Evolutionary conservation across 2,329 filamentous ascomycete genomes (phyloP), one percentile per base, ranked within the genome.

Genomic region (Parastagonospora avenae): DNA sequence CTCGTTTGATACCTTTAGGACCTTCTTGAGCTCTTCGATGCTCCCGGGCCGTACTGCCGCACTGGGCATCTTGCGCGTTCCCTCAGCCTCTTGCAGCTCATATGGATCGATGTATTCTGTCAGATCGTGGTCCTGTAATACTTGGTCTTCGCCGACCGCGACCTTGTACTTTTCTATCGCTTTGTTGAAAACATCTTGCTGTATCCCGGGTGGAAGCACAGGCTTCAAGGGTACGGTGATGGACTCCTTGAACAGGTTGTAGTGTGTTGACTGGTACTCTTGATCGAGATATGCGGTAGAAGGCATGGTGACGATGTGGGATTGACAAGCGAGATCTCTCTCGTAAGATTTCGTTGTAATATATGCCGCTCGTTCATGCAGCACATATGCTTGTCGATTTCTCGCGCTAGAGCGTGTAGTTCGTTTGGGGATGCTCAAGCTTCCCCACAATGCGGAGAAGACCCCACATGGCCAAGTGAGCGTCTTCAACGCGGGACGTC

Each of bases 51-150:
- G 74, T 12, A 79, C 73, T 7, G 77, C 77, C 6, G 76, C 77
- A 41, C 76, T 75, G 2, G 77, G 76, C 38, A 79, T 69, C 37
- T 71, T 76, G 19, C 77, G 68, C 46, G 68, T 63, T 4, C 70
- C 66, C 5, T 72, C 71, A 2, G 66, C 67, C 51, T 79, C 77
- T 2, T 71, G 71, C 8, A 79, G 67, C 61, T 80, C 77, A 46
- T 79, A 80, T 1, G 77, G 77, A 46, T 79, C 77, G 37, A 79
- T 76, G 50, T 79, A 79, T 48, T 79, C 77, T 4, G 65, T 71
- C 30, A 80, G 52, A 1, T 59, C 68, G 19, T 73, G 65, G n/a
- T 71, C 70, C 5, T 66, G 63, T 45, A 77, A 72, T 1, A 80
- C 74, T 2, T 74, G 68, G 12, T 76, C 69, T 24, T 72, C 54